Conservation (phyloP, 108 stramenopile species). For the Skeletonema costatum region DNA sequence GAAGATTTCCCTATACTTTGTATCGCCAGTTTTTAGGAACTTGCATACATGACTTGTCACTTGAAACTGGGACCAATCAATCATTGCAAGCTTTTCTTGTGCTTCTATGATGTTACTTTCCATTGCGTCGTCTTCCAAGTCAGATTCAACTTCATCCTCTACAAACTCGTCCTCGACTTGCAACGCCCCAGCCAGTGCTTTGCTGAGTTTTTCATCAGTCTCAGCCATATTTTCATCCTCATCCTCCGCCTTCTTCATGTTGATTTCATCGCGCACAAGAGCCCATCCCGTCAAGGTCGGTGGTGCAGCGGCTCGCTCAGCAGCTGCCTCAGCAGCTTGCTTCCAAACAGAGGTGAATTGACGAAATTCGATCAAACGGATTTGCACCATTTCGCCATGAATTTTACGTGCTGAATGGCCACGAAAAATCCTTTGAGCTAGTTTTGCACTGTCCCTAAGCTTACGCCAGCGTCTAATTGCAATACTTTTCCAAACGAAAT, state of each 20-base stretch:
- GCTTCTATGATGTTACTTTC: background rate
- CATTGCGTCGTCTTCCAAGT: background rate
- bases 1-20: constrained; percentile 52
- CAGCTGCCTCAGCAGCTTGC: background rate
- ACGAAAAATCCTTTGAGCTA: background rate
- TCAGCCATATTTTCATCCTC: constrained; percentile 16
- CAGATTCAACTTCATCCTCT: background rate
- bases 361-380: background rate
- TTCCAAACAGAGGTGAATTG: constrained; percentile 19
- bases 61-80: constrained; percentile 25
- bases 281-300: constrained; percentile 9
- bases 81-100: background rate
- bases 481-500: background rate
- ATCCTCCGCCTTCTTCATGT: constrained; percentile 9
- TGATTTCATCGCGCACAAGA: constrained; percentile 9
- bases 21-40: constrained; percentile 50
- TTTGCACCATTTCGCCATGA: background rate
- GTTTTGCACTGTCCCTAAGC: background rate
- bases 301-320: background rate
- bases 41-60: constrained; percentile 47
- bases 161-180: background rate
- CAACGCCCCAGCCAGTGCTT: constrained; percentile 19
- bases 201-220: constrained; percentile 18
- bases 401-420: constrained; percentile 9
- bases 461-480: background rate